phyloP scores from a whole-genome alignment of 1,139 yeast genomes.

The Meyerozyma smithsonii region DNA sequence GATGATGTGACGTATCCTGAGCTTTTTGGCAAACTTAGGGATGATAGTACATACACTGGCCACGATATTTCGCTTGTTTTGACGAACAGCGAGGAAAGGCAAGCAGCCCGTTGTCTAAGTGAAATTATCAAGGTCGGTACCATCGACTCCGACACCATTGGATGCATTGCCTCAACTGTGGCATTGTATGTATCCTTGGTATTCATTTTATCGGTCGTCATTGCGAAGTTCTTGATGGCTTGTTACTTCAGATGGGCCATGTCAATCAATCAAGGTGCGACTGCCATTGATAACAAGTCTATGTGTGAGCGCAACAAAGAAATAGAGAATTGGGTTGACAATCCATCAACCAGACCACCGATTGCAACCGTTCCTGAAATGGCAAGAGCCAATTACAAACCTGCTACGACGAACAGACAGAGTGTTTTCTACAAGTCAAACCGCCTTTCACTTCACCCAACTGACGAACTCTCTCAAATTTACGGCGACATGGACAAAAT shows the following conservation, averaged over 20 bases:
- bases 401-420: constrained; percentile 39
- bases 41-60: constrained; percentile 57
- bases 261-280: constrained; percentile 77
- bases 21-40: constrained; percentile 58
- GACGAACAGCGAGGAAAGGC: constrained; percentile 63
- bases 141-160: constrained; percentile 84
- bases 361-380: constrained; percentile 49
- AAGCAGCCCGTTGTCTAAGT: constrained; percentile 75
- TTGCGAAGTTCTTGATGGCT: constrained; percentile 75
- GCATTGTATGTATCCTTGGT: constrained; percentile 78
- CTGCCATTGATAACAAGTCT: constrained; percentile 45
- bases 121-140: constrained; percentile 87
- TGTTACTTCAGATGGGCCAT: constrained; percentile 85
- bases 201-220: constrained; percentile 77
- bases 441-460: constrained; percentile 37
- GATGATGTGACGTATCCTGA: constrained; percentile 70
- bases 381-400: constrained; percentile 47
- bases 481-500: constrained; percentile 31
- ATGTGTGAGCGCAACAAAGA: constrained; percentile 50
- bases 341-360: constrained; percentile 49
- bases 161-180: constrained; percentile 89
- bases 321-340: constrained; percentile 77
- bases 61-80: constrained; percentile 77
- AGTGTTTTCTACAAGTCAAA: constrained; percentile 35
- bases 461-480: constrained; percentile 35